A percentile compares a stretch with the other conserved stretches of the same genome.
Evolutionary conservation across 176 grass and related monocot species (phyloP).

Genomic region (Raddia guianensis): DNA sequence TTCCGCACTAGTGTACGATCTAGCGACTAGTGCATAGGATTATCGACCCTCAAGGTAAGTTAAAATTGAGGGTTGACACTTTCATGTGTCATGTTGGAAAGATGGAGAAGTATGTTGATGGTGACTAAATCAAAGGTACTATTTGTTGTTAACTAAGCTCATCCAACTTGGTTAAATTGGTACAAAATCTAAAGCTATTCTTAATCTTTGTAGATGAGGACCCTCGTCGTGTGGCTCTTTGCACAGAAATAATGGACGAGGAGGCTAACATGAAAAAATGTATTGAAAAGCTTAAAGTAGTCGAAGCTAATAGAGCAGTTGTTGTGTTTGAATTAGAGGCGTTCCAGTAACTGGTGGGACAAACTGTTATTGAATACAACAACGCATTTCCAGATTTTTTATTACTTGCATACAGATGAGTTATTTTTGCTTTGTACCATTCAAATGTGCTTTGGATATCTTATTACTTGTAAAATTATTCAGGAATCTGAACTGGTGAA

Average conservation of each 20-base stretch:
- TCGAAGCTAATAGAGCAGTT: conserved; percentile 70
- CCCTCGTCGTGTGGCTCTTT: conserved; percentile 61
- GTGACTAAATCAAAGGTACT: conserved; percentile 68
- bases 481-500: conserved; percentile 94
- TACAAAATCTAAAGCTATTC: conserved; percentile 47
- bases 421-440: conserved; percentile 25
- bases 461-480: conserved; percentile 46
- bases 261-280: conserved; percentile 71
- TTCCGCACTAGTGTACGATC: no score
- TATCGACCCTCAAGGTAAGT: no score
- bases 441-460: conserved; percentile 34
- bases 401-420: not conserved
- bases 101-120: conserved; percentile 79
- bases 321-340: conserved; percentile 81
- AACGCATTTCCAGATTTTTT: conserved; percentile 14
- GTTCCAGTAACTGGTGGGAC: conserved; percentile 83
- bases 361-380: not conserved
- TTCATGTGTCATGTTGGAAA: conserved; percentile 64
- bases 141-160: conserved; percentile 25
- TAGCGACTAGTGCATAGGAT: no score
- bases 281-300: conserved; percentile 77
- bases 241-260: conserved; percentile 67
- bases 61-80: not conserved
- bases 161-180: conserved; percentile 7
- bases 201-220: conserved; percentile 64